Evolutionary conservation across 2,329 filamentous ascomycete genomes (phyloP), one percentile per base, ranked within the genome.

Genomic region (Polytolypa hystricis): DNA sequence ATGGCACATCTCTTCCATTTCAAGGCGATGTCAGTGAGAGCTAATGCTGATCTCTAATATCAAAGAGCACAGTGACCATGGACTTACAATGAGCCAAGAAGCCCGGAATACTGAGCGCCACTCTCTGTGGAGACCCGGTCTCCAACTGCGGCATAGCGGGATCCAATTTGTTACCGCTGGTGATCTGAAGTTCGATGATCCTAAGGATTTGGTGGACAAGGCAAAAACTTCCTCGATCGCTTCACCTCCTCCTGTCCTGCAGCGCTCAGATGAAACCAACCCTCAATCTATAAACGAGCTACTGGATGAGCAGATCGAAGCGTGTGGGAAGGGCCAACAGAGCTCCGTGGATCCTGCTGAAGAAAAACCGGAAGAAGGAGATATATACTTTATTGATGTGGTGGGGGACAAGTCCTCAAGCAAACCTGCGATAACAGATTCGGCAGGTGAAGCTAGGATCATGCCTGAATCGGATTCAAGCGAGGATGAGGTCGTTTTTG

Each of bases 121-220:
- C 45, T 60, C 58, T 19, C 53, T 61, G 30, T 69, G 66, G 55
- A 62, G 65, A 38, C 54, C 64, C 3, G 63, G 65, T 42, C 56
- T 60, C 33, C 67, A 66, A 44, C 61, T 81, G 33, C 66, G 77
- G 40, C 58, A 78, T 47, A 63, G 68, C 37, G 60, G 61, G 16
- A 66, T 81, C 34, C 53, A 58, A 2, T 82, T 82, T 50, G 67
- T 81, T 41, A 77, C 73, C 50, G 75, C 73, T 21, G 74, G 73
- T 15, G 58, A 56, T 27, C 54, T 67, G 36, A 54, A 65, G 23
- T 56, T 62, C 26, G 49, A 57, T 10, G 53, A 61, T 20, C 42
- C 39, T 54, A 23, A 50, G 51, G 10, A 46, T 51, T 11, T 31
- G 40, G n/a, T n/a, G 21, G 18, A 14, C 12, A 37, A n/a, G 19